Percentiles rank a stretch among this genome's conserved stretches.
These are phyloP conservation scores for Musa troglodytarum DNA, from an alignment of 176 grass and related monocot genomes.

Conservation along the genomic window DNA sequence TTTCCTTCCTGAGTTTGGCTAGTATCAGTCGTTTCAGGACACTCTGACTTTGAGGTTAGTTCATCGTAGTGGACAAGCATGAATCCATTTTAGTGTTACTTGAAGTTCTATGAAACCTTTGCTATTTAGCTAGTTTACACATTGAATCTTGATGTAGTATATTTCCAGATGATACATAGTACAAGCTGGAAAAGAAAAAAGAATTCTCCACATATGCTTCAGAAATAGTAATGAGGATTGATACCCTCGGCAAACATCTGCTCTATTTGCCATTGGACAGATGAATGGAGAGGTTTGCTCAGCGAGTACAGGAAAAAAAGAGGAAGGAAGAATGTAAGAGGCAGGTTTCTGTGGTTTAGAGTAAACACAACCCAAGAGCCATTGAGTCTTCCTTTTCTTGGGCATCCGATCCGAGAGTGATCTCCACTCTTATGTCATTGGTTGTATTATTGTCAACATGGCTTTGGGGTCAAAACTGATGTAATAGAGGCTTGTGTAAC, in stretches of 20 bases:
- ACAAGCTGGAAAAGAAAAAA: not conserved
- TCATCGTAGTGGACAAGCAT: not conserved
- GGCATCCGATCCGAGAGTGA: constrained; percentile 13
- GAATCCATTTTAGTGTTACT: not conserved
- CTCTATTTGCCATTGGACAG: not conserved
- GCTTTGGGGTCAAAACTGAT: constrained; percentile 1
- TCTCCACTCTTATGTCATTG: not conserved
- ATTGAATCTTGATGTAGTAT: not conserved
- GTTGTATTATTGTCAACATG: not conserved
- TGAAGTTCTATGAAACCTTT: not conserved
- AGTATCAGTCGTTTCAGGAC: not conserved
- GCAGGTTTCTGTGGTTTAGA: not conserved
- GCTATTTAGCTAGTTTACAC: not conserved
- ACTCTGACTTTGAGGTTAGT: not conserved
- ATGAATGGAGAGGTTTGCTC: not conserved
- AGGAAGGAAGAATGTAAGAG: not conserved
- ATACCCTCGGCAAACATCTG: no score
- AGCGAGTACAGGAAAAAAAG: not conserved
- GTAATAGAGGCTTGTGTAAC: not conserved
- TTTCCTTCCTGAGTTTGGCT: not conserved
- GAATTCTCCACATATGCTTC: no score
- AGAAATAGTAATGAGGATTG: no score
- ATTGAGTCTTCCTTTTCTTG: not conserved
- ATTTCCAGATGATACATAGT: not conserved
- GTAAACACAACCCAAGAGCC: not conserved